Evolutionary conservation across 2,329 filamentous ascomycete genomes (phyloP).

Genomic region (Gyromitra esculenta): DNA sequence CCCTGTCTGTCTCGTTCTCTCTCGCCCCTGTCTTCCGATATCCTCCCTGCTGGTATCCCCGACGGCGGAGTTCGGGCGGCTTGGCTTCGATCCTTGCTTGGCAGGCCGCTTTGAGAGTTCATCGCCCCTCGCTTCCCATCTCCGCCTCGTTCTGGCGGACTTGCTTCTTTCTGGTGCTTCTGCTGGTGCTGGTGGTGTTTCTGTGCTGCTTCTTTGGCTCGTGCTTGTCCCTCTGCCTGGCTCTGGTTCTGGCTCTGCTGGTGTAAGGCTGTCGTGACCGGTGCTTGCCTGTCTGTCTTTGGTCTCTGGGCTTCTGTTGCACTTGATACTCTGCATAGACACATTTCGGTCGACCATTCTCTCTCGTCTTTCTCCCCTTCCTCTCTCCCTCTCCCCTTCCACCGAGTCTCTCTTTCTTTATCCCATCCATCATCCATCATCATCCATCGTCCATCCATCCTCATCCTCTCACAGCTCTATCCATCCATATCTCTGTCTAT

Average conservation of each 20-base stretch:
- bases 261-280: neutral
- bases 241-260: neutral
- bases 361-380: no score
- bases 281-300: slow-evolving; percentile 4
- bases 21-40: neutral
- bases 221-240: slow-evolving; percentile 1
- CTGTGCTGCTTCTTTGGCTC: slow-evolving; percentile 14
- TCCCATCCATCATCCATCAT: neutral
- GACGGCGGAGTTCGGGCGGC: neutral
- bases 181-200: neutral
- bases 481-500: no score
- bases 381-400: neutral
- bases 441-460: neutral
- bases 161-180: neutral
- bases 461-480: no score
- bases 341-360: neutral
- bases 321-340: slow-evolving; percentile 5
- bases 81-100: slow-evolving; percentile 6
- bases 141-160: neutral
- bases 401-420: neutral
- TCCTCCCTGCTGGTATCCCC: neutral
- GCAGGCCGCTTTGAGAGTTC: slow-evolving; percentile 13
- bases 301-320: neutral
- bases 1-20: neutral
- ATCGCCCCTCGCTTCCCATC: slow-evolving; percentile 40